Percentiles rank a stretch among this genome's conserved stretches.
These are phyloP conservation scores for Penicillium sumatraense DNA, from an alignment of 2,329 filamentous ascomycete species.

Conservation along the genomic window DNA sequence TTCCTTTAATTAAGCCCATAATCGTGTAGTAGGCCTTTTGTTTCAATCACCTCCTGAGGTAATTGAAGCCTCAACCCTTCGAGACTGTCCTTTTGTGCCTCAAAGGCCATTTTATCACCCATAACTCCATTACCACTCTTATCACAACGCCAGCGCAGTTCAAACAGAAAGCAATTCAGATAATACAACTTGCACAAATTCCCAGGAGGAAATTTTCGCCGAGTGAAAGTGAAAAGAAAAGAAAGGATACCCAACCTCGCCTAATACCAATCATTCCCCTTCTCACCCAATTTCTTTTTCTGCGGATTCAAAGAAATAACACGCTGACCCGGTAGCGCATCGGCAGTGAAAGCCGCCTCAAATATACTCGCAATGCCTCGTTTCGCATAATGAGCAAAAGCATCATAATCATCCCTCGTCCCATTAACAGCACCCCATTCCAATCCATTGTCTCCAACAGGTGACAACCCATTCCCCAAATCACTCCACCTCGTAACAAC, in stretches of 20 bases:
- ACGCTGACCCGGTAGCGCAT: constrained; percentile 61
- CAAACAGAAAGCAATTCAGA: neutral
- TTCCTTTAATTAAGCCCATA: too few species aligned
- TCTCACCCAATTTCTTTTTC: constrained; percentile 58
- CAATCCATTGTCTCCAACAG: constrained; percentile 46
- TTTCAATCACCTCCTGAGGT: too few species aligned
- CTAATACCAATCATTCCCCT: constrained; percentile 64
- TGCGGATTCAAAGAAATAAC: constrained; percentile 64
- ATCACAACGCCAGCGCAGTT: neutral
- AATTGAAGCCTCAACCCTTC: too few species aligned
- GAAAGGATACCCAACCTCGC: neutral
- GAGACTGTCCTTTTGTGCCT: neutral
- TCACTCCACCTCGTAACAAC: constrained; percentile 67
- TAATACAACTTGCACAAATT: too few species aligned
- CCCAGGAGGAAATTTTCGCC: too few species aligned
- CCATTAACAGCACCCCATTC: constrained; percentile 64
- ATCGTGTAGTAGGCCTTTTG: too few species aligned
- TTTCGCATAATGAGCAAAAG: constrained; percentile 57
- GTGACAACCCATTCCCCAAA: constrained; percentile 59
- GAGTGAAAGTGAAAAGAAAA: neutral
- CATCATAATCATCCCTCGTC: constrained; percentile 53
- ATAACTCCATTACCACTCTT: neutral
- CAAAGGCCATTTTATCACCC: constrained; percentile 1
- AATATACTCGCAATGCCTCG: constrained; percentile 64
- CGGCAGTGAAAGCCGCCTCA: constrained; percentile 59